phyloP scores from a whole-genome alignment of 1,139 yeast species.

The Candida gigantensis region DNA sequence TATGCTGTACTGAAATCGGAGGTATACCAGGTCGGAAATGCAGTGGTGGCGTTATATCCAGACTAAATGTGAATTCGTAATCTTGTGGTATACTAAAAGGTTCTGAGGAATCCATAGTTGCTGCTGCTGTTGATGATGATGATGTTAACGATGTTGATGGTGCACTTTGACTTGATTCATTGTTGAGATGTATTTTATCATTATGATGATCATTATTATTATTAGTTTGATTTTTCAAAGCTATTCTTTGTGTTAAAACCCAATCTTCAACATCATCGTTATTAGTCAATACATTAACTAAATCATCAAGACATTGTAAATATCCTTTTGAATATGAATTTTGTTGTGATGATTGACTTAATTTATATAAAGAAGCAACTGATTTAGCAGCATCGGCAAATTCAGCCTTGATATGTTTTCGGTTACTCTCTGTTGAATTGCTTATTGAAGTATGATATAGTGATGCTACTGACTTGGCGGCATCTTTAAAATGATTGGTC shows the following conservation, averaged over 20 bases:
- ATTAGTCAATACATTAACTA: constrained; percentile 46
- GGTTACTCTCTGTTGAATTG: constrained; percentile 20
- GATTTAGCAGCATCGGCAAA: constrained; percentile 67
- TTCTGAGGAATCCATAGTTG: too few species aligned
- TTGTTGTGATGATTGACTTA: constrained; percentile 48
- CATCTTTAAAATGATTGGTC: constrained; percentile 43
- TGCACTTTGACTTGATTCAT: constrained; percentile 1
- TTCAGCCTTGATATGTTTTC: constrained; percentile 37
- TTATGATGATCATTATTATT: background rate
- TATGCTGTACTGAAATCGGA: constrained; percentile 44
- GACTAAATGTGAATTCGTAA: constrained; percentile 37
- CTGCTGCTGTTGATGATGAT: too few species aligned
- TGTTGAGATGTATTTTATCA: background rate
- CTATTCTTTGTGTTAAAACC: constrained; percentile 52
- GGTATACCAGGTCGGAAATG: constrained; percentile 49
- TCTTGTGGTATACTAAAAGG: constrained; percentile 30
- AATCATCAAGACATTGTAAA: constrained; percentile 56
- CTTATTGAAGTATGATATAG: constrained; percentile 35
- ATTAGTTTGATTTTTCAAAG: constrained; percentile 30
- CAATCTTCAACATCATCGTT: constrained; percentile 55
- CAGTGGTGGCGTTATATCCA: constrained; percentile 31
- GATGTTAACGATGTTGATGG: too few species aligned
- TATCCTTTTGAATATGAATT: constrained; percentile 54
- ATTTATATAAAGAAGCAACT: constrained; percentile 60
- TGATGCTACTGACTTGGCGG: constrained; percentile 48